These are phyloP conservation scores for Castanopsis chinensis DNA, from an alignment of 306 rosid species.

Conservation along the genomic window DNA sequence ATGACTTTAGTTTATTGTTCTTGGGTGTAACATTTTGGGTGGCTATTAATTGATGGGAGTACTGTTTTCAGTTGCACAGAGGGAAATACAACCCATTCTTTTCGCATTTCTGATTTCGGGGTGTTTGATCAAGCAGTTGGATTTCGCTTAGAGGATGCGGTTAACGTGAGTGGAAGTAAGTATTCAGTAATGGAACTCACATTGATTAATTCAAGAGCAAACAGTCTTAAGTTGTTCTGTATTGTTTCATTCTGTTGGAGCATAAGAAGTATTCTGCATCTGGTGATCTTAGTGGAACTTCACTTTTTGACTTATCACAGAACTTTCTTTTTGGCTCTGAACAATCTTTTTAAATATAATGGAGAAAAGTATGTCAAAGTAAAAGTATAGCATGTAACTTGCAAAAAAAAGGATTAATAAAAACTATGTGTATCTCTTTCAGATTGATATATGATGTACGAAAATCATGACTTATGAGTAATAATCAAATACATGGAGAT, in stretches of 20 bases:
- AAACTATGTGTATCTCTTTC: background rate
- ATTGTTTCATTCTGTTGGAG: background rate
- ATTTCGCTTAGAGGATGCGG: slow-evolving; percentile 32
- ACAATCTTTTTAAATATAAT: no score
- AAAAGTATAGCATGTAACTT: background rate
- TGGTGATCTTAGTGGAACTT: slow-evolving; percentile 7
- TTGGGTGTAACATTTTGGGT: slow-evolving; percentile 4
- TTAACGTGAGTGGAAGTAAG: slow-evolving; percentile 46
- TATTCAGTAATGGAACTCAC: slow-evolving; percentile 1
- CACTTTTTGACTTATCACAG: background rate
- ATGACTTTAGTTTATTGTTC: background rate
- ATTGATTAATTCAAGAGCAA: slow-evolving; percentile 7
- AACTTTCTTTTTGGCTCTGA: no score
- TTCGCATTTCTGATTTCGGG: slow-evolving; percentile 45
- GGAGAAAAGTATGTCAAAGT: background rate
- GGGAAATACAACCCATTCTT: slow-evolving; percentile 35
- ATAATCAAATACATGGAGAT: background rate
- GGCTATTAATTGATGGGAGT: background rate
- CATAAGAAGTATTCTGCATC: slow-evolving; percentile 9
- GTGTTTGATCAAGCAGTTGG: slow-evolving; percentile 40
- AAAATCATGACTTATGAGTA: background rate
- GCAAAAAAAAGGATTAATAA: background rate
- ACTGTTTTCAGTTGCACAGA: slow-evolving; percentile 38
- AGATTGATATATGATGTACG: background rate
- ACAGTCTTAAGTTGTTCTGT: background rate